These are phyloP conservation scores for Yarrowia hollandica DNA, from an alignment of 805 yeast genomes.

Conservation along the genomic window DNA sequence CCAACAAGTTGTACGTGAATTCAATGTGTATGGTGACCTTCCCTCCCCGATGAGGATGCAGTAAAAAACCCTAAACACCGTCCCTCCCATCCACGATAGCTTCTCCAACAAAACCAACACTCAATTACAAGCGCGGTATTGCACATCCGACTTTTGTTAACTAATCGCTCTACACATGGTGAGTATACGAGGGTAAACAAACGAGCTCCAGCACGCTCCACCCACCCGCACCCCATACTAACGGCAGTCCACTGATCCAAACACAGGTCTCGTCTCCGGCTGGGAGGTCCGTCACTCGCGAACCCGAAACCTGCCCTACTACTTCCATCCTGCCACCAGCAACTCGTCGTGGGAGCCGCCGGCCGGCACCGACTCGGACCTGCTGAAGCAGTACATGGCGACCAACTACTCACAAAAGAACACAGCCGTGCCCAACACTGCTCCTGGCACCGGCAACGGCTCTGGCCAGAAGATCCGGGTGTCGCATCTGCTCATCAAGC, in stretches of 20 bases:
- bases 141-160: too few species aligned
- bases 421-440: conserved; percentile 33
- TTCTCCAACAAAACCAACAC: neutral
- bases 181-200: neutral
- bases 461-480: conserved; percentile 66
- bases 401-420: conserved; percentile 39
- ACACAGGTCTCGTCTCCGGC: conserved; percentile 78
- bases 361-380: conserved; percentile 66
- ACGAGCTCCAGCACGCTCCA: too few species aligned
- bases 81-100: neutral
- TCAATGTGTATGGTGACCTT: neutral
- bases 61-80: neutral
- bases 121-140: too few species aligned
- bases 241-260: conserved; percentile 31
- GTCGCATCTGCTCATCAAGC: conserved; percentile 81
- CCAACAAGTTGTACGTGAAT: too few species aligned
- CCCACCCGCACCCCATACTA: neutral
- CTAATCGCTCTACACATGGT: conserved; percentile 6
- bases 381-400: conserved; percentile 58
- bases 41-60: conserved; percentile 20
- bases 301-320: conserved; percentile 84
- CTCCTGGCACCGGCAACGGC: conserved; percentile 30
- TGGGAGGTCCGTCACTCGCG: conserved; percentile 82
- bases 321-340: conserved; percentile 63
- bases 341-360: conserved; percentile 93